A percentile compares a stretch with the other conserved stretches of the same genome.
Evolutionary conservation across 371 early-diverging fungal species (phyloP).

Genomic region (Sanchytrium tribonematis): DNA sequence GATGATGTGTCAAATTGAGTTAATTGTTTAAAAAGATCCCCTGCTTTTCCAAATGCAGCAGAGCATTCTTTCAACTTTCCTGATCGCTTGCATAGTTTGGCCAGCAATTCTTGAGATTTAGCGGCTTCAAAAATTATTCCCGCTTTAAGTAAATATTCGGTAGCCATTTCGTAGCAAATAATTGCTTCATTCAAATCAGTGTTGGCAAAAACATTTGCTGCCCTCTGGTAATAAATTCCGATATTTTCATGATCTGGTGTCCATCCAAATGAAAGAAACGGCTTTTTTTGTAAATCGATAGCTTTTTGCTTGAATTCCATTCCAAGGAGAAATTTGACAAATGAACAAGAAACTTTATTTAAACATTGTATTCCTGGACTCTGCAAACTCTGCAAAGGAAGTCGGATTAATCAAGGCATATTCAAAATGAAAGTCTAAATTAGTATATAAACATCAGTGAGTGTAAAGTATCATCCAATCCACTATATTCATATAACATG

Average conservation of each 20-base stretch:
- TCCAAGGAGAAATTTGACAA: too few species aligned
- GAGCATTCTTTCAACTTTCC: neutral
- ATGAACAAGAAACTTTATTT: too few species aligned
- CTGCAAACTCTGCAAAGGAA: too few species aligned
- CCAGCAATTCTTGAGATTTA: neutral
- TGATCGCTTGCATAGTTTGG: neutral
- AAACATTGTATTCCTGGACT: too few species aligned
- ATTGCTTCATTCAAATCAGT: neutral
- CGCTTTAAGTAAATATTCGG: neutral
- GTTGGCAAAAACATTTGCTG: neutral
- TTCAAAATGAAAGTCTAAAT: too few species aligned
- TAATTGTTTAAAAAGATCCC: neutral
- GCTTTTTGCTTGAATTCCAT: neutral
- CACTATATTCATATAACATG: too few species aligned
- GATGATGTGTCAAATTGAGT: neutral
- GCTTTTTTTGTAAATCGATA: neutral
- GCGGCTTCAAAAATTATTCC: neutral
- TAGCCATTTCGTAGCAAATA: neutral
- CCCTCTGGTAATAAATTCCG: neutral
- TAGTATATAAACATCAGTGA: too few species aligned
- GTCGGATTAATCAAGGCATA: too few species aligned
- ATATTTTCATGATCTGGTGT: neutral
- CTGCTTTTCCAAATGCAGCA: neutral
- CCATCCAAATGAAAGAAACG: neutral
- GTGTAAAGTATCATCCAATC: too few species aligned